These are phyloP conservation scores for Echinochloa phyllopogon DNA, from an alignment of 176 grass and related monocot genomes.

Conservation along the genomic window DNA sequence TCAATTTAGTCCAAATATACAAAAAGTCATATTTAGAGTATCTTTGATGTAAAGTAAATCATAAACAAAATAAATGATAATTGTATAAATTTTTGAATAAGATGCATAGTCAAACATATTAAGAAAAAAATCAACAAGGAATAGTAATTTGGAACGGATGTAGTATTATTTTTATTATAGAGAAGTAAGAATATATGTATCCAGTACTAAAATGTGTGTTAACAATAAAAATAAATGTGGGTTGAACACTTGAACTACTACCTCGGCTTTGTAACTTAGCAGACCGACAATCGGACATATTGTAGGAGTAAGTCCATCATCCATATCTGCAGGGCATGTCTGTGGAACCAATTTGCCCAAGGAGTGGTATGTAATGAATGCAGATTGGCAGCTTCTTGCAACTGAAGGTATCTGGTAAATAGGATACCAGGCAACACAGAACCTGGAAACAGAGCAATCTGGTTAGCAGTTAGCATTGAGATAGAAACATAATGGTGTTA, in stretches of 20 bases:
- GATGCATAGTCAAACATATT: too few species aligned
- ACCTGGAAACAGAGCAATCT: slow-evolving; percentile 31
- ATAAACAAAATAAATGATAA: too few species aligned
- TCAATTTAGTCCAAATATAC: too few species aligned
- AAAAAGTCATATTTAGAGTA: too few species aligned
- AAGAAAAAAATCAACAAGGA: too few species aligned
- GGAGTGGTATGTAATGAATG: slow-evolving; percentile 59
- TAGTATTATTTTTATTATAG: neutral
- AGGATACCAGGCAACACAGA: slow-evolving; percentile 60
- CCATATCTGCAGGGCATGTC: slow-evolving; percentile 4
- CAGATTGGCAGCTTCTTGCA: slow-evolving; percentile 12
- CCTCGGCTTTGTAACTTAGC: slow-evolving; percentile 51
- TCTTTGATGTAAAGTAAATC: too few species aligned
- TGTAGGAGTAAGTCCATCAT: neutral
- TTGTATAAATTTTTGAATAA: too few species aligned
- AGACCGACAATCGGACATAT: slow-evolving; percentile 51
- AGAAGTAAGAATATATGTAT: neutral
- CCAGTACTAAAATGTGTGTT: neutral
- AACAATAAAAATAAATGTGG: too few species aligned
- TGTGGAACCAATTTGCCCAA: slow-evolving; percentile 44
- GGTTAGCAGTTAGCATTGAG: neutral
- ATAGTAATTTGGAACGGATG: too few species aligned
- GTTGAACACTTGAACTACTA: slow-evolving; percentile 11
- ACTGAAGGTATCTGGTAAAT: slow-evolving; percentile 51
- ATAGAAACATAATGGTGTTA: neutral